phyloP scores from a whole-genome alignment of 2,329 filamentous ascomycete species.

The Proliferodiscus dingleyae region DNA sequence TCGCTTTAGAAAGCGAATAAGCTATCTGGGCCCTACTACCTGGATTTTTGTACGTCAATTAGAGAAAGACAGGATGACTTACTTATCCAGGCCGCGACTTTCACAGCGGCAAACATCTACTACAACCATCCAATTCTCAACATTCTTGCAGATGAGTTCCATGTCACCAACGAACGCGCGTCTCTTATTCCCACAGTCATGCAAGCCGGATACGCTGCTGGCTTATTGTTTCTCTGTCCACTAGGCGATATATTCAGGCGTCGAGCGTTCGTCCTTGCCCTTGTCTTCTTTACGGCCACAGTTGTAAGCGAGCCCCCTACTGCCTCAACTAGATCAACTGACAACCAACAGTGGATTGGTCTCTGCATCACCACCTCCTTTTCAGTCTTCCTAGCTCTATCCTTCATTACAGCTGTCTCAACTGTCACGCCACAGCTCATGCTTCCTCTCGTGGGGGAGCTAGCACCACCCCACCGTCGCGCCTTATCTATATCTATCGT shows the following conservation, averaged over 20 bases:
- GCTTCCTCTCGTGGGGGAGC: slow-evolving; percentile 75
- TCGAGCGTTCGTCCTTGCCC: slow-evolving; percentile 61
- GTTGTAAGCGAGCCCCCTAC: slow-evolving; percentile 44
- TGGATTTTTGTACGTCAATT: too few relatives aligned
- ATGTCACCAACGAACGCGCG: slow-evolving; percentile 64
- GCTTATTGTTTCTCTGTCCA: slow-evolving; percentile 70
- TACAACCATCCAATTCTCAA: slow-evolving; percentile 78
- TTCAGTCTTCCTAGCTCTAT: slow-evolving; percentile 60
- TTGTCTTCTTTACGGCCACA: slow-evolving; percentile 64
- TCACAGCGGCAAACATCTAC: slow-evolving; percentile 77
- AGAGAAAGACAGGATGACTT: background rate
- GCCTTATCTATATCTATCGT: slow-evolving; percentile 69
- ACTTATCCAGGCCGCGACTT: slow-evolving; percentile 45
- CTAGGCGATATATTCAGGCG: slow-evolving; percentile 66
- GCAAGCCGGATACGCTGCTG: slow-evolving; percentile 74
- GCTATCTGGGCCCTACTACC: too few relatives aligned
- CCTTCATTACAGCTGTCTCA: slow-evolving; percentile 69
- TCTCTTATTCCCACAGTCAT: slow-evolving; percentile 67
- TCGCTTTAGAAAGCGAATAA: too few relatives aligned
- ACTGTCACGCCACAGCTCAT: slow-evolving; percentile 78
- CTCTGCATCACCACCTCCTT: slow-evolving; percentile 66
- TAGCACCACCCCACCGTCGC: slow-evolving; percentile 64
- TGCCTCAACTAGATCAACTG: background rate
- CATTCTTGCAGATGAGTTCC: slow-evolving; percentile 65
- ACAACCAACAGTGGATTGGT: slow-evolving; percentile 52